Evolutionary conservation across 371 early-diverging fungal species (phyloP).

Genomic region (Capillidium rhysosporum): DNA sequence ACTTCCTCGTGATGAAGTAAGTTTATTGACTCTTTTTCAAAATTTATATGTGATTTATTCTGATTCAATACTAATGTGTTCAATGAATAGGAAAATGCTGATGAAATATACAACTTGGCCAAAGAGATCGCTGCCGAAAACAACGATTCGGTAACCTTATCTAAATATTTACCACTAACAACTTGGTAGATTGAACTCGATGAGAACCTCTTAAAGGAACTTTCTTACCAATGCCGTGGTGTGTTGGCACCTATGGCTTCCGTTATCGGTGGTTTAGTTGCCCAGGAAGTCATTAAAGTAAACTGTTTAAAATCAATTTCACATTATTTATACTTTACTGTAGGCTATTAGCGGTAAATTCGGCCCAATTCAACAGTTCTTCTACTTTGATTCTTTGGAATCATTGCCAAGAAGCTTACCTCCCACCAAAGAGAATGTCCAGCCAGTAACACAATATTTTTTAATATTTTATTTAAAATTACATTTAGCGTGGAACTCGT

Average conservation of each 20-base stretch:
- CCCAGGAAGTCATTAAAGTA: conserved; percentile 74
- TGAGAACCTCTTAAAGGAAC: conserved; percentile 68
- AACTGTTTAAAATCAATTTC: too few species aligned
- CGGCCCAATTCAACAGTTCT: conserved; percentile 83
- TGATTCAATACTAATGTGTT: neutral
- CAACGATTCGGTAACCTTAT: conserved; percentile 9
- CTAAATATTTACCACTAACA: too few species aligned
- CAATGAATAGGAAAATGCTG: conserved; percentile 23
- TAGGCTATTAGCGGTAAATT: conserved; percentile 96
- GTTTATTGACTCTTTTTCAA: too few species aligned
- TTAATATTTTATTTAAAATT: conserved; percentile 15
- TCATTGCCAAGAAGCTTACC: conserved; percentile 50
- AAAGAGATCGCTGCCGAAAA: conserved; percentile 23
- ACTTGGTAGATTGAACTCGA: conserved; percentile 21
- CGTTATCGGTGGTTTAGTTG: conserved; percentile 95
- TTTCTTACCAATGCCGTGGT: conserved; percentile 74
- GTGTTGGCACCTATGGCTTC: conserved; percentile 95
- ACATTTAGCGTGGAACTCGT: conserved; percentile 35
- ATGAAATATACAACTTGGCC: conserved; percentile 23
- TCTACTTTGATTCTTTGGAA: conserved; percentile 98
- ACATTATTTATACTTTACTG: conserved; percentile 15
- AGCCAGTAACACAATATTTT: too few species aligned
- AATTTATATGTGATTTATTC: conserved; percentile 17
- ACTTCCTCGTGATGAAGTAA: conserved; percentile 32
- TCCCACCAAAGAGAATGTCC: conserved; percentile 48